Percentiles rank a stretch among this genome's conserved stretches.
Conservation (phyloP, 2,329 filamentous ascomycete species). For the Neonectria punicea region DNA sequence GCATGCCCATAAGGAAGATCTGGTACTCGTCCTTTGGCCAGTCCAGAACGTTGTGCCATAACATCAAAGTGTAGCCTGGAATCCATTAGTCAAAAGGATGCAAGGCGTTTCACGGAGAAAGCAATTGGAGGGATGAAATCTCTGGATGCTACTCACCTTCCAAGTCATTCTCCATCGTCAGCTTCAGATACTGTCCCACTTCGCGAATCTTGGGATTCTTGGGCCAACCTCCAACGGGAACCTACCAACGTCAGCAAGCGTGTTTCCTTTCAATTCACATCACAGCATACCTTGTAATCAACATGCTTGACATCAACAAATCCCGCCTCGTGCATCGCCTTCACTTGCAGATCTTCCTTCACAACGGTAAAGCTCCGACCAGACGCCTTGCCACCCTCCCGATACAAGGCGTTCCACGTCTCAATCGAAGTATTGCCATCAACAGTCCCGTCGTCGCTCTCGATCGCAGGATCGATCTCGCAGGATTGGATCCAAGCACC, state of each 20-base stretch:
- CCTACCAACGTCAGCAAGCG: conserved; percentile 2
- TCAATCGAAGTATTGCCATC: conserved; percentile 7
- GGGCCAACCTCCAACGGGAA: conserved; percentile 17
- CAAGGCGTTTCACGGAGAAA: too few relatives aligned
- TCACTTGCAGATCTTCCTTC: background rate
- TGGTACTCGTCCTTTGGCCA: conserved; percentile 38
- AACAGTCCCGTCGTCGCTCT: conserved; percentile 17
- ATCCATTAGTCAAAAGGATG: background rate
- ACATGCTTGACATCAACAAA: conserved; percentile 9
- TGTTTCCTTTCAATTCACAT: too few relatives aligned
- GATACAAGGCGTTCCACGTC: conserved; percentile 10
- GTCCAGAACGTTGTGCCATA: conserved; percentile 31
- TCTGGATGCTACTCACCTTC: conserved; percentile 1
- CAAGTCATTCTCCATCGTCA: conserved; percentile 24
- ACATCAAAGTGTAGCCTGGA: conserved; percentile 16
- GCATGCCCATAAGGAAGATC: conserved; percentile 29
- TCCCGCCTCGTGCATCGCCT: conserved; percentile 5
- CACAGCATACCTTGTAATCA: conserved; percentile 15
- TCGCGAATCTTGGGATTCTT: conserved; percentile 17
- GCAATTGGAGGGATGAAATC: fast-evolving
- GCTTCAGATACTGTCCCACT: conserved; percentile 15
- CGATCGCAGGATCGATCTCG: conserved; percentile 18
- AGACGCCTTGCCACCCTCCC: conserved; percentile 6
- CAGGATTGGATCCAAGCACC: conserved; percentile 23
- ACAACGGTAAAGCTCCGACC: conserved; percentile 11